Percentiles rank a stretch among this genome's conserved stretches.
These are phyloP conservation scores for Sporothrix humicola DNA, from an alignment of 2,329 filamentous ascomycete genomes.

Conservation along the genomic window DNA sequence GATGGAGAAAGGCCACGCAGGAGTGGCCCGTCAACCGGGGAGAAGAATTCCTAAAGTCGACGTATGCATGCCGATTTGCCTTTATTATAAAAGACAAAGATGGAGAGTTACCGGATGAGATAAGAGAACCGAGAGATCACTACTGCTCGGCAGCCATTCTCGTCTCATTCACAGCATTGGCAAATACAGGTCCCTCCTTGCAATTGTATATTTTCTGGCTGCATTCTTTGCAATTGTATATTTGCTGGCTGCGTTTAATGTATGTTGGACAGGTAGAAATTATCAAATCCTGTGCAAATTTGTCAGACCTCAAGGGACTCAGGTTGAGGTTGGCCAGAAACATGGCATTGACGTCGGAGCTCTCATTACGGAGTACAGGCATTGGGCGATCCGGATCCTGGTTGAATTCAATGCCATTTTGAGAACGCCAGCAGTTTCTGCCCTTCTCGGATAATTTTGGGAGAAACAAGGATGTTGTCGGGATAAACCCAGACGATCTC, in stretches of 20 bases:
- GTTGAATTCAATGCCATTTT: neutral
- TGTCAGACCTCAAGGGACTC: too few species aligned
- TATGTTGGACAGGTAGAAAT: neutral
- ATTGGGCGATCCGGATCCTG: neutral
- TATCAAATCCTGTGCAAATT: too few species aligned
- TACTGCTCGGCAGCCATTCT: too few species aligned
- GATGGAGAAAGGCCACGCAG: neutral
- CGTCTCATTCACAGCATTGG: too few species aligned
- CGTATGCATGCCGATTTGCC: neutral
- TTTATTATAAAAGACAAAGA: neutral
- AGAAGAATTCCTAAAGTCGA: neutral
- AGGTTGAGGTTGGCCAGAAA: too few species aligned
- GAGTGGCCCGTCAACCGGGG: constrained; percentile 10
- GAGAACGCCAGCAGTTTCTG: neutral
- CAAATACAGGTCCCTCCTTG: too few species aligned
- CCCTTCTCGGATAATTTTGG: neutral
- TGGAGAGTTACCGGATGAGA: neutral
- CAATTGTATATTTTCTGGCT: too few species aligned
- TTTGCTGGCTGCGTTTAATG: too few species aligned
- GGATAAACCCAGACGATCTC: neutral
- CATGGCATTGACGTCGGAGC: constrained; percentile 13
- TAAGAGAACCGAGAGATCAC: neutral
- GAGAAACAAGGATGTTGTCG: neutral
- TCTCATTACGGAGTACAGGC: neutral
- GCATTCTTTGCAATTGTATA: too few species aligned